Percentiles rank a stretch among this genome's conserved stretches.
phyloP scores from a whole-genome alignment of 331 rosid genomes.

The Acacia pycnantha region DNA sequence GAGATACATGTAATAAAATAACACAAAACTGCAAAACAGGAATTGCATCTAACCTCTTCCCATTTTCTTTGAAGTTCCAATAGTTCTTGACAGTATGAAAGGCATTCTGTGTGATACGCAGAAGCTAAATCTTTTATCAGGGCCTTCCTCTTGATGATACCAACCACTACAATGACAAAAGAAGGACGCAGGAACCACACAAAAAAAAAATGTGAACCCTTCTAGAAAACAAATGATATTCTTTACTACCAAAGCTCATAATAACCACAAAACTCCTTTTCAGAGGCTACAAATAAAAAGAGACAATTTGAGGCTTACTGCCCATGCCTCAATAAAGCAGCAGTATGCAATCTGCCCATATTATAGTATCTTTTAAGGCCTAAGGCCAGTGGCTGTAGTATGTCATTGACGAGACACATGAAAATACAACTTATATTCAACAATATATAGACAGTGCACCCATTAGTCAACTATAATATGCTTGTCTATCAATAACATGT shows the following conservation, averaged over 20 bases:
- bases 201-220: background rate
- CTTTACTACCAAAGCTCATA: background rate
- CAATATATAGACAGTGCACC: background rate
- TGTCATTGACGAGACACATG: background rate
- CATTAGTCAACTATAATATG: background rate
- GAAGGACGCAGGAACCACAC: background rate
- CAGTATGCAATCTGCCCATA: background rate
- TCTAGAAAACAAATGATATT: background rate
- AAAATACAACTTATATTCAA: background rate
- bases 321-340: background rate
- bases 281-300: background rate
- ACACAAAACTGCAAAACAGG: background rate
- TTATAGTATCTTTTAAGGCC: background rate
- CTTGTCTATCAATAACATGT: background rate
- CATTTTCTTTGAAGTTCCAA: conserved; percentile 81
- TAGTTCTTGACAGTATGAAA: conserved; percentile 81
- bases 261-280: background rate
- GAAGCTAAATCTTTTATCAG: conserved; percentile 86
- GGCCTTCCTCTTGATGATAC: conserved; percentile 82
- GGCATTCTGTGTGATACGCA: conserved; percentile 83
- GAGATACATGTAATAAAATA: conserved; percentile 7
- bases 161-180: conserved; percentile 64
- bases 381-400: background rate
- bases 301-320: background rate
- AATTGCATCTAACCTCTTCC: conserved; percentile 63